Percentiles rank a stretch among this genome's conserved stretches.
Evolutionary conservation across 495 filamentous ascomycete species (phyloP).

Genomic region (Penicillium turbatum): DNA sequence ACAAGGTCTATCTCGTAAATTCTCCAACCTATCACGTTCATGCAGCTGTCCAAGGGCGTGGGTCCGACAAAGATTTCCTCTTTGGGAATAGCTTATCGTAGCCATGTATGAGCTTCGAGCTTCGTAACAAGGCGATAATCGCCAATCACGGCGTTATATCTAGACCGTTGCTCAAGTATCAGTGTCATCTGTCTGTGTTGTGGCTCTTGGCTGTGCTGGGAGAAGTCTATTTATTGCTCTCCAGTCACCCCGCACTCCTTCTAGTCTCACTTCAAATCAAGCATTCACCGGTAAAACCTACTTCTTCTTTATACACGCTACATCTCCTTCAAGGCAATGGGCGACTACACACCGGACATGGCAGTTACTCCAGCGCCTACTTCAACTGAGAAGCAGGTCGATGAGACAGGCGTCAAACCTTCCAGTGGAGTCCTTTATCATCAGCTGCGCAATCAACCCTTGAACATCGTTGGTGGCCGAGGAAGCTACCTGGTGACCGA

Average conservation of each 20-base stretch:
- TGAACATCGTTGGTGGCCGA: slow-evolving; percentile 20
- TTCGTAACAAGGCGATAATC: not conserved
- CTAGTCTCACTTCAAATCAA: not conserved
- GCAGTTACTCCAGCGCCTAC: not conserved
- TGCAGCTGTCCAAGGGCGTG: slow-evolving; percentile 5
- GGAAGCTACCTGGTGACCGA: slow-evolving; percentile 20
- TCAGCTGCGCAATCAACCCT: slow-evolving; percentile 19
- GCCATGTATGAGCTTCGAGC: slow-evolving; percentile 9
- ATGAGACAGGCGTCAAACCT: not conserved
- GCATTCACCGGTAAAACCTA: not conserved
- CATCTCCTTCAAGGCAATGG: slow-evolving; percentile 15
- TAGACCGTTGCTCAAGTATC: not conserved
- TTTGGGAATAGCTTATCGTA: slow-evolving; percentile 18
- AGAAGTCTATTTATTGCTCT: not conserved
- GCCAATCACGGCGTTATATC: slow-evolving; percentile 5
- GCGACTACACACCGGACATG: slow-evolving; percentile 20
- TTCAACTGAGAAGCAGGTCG: not conserved
- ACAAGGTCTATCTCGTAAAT: not conserved
- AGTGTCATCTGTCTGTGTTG: not conserved
- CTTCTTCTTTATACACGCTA: not conserved
- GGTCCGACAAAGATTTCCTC: slow-evolving; percentile 33
- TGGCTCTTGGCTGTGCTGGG: not conserved
- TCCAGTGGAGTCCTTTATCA: slow-evolving; percentile 25
- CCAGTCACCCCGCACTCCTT: not conserved
- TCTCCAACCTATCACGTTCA: not conserved